Evolutionary conservation across 768 basidiomycete species (phyloP).

Genomic region (Rhodotorula paludigena): DNA sequence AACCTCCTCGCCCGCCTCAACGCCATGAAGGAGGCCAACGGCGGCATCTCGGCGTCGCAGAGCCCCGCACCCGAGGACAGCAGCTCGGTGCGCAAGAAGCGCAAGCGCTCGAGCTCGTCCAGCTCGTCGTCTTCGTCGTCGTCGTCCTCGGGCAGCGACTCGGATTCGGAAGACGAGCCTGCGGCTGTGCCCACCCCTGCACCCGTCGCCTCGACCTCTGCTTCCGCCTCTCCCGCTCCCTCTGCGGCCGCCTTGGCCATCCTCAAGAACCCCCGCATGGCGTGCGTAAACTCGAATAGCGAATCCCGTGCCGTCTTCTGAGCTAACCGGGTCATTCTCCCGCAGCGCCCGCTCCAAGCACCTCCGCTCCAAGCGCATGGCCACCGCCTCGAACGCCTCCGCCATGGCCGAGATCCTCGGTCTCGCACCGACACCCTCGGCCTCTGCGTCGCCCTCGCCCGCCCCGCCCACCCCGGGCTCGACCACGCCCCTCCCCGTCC

Average conservation of each 20-base stretch:
- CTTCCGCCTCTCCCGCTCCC: conserved; percentile 3
- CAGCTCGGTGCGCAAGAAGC: conserved; percentile 26
- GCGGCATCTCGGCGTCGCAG: conserved; percentile 5
- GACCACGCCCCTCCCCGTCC: conserved; percentile 8
- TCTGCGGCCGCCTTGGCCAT: conserved; percentile 4
- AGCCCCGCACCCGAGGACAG: conserved; percentile 8
- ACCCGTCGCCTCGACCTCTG: not conserved
- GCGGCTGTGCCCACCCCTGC: not conserved
- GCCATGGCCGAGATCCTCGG: conserved; percentile 44
- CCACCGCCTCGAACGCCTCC: conserved; percentile 28
- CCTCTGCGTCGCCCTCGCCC: conserved; percentile 20
- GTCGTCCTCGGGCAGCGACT: conserved; percentile 5
- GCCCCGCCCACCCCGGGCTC: not conserved
- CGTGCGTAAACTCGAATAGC: too few relatives aligned
- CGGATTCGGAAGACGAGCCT: conserved; percentile 1
- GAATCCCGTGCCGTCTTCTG: too few relatives aligned
- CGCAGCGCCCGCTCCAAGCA: conserved; percentile 38
- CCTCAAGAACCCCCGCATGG: conserved; percentile 40
- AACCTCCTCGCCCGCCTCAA: conserved; percentile 39
- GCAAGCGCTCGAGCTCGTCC: conserved; percentile 17
- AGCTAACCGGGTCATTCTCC: not conserved
- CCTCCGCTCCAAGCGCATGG: conserved; percentile 40
- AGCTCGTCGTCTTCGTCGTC: conserved; percentile 7
- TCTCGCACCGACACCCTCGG: conserved; percentile 23
- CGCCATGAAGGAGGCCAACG: conserved; percentile 30